Percentiles rank a stretch among this genome's conserved stretches.
Conservation (phyloP, 2,329 filamentous ascomycete genomes). For the Sporothrix brunneoviolacea region DNA sequence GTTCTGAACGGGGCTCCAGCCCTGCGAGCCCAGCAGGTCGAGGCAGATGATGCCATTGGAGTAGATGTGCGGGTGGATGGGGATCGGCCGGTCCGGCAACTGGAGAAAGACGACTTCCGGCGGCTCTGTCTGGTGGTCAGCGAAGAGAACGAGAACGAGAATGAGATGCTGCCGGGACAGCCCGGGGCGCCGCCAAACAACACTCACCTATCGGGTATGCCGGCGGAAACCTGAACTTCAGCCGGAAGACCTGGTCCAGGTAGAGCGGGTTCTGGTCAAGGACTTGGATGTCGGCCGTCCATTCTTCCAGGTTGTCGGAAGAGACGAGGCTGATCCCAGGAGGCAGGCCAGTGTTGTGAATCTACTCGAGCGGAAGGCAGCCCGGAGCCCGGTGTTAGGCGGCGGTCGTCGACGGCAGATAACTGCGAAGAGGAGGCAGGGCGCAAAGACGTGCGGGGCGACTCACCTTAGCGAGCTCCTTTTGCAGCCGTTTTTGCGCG, state of each 20-base stretch:
- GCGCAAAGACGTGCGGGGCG: not conserved
- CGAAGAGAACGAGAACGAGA: not conserved
- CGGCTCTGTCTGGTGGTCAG: conserved; percentile 54
- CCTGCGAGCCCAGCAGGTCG: conserved; percentile 77
- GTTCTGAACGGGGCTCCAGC: conserved; percentile 95
- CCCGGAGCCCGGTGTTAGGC: not conserved
- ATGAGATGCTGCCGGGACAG: not conserved
- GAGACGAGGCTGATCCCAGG: conserved; percentile 72
- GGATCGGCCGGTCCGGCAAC: conserved; percentile 61
- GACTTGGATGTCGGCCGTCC: conserved; percentile 87
- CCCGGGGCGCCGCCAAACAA: not conserved
- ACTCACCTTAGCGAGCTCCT: conserved; percentile 52
- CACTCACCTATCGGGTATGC: conserved; percentile 81
- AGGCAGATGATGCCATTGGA: conserved; percentile 98
- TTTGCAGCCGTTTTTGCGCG: conserved; percentile 50
- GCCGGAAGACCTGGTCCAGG: conserved; percentile 66
- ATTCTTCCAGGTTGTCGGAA: conserved; percentile 78
- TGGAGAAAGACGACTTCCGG: conserved; percentile 88
- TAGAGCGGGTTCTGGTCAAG: conserved; percentile 90
- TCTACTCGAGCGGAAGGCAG: conserved; percentile 31
- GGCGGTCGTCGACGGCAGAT: not conserved
- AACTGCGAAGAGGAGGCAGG: not conserved
- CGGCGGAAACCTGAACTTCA: conserved; percentile 79
- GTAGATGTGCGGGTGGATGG: conserved; percentile 96
- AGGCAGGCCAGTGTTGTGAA: conserved; percentile 46